These are phyloP conservation scores for Apiospora aurea DNA, from an alignment of 2,329 filamentous ascomycete species.

Conservation along the genomic window DNA sequence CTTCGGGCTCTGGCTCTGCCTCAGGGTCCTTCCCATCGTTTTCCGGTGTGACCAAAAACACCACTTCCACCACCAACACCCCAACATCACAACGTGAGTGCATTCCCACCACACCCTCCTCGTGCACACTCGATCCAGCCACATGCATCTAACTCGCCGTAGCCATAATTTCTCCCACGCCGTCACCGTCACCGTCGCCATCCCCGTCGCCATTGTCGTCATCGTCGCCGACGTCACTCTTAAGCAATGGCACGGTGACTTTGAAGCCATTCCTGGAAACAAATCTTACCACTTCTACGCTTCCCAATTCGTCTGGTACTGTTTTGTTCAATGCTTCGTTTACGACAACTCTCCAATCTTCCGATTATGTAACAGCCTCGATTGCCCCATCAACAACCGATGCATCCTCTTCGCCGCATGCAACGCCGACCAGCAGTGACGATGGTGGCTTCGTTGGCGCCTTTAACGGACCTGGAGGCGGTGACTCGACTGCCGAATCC, in stretches of 20 bases:
- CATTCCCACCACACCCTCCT: background rate
- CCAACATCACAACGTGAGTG: slow-evolving; percentile 23
- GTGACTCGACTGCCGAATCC: slow-evolving; percentile 34
- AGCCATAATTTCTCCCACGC: slow-evolving; percentile 10
- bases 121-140: background rate
- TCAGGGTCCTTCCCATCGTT: slow-evolving; percentile 26
- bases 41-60: slow-evolving; percentile 24
- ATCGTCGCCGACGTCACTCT: slow-evolving; percentile 19
- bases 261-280: slow-evolving; percentile 25
- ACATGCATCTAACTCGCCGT: background rate
- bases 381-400: slow-evolving; percentile 22
- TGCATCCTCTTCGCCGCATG: background rate
- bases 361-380: slow-evolving; percentile 27
- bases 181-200: background rate
- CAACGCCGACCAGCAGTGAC: slow-evolving; percentile 28
- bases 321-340: slow-evolving; percentile 29
- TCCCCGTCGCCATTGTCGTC: background rate
- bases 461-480: slow-evolving; percentile 31
- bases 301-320: slow-evolving; percentile 28
- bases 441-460: slow-evolving; percentile 29
- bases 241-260: slow-evolving; percentile 26
- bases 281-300: slow-evolving; percentile 29
- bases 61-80: background rate
- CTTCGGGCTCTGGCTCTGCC: slow-evolving; percentile 18
- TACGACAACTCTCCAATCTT: slow-evolving; percentile 27